Evolutionary conservation across 345 rosid genomes (phyloP).

Genomic region (Barbarea vulgaris): DNA sequence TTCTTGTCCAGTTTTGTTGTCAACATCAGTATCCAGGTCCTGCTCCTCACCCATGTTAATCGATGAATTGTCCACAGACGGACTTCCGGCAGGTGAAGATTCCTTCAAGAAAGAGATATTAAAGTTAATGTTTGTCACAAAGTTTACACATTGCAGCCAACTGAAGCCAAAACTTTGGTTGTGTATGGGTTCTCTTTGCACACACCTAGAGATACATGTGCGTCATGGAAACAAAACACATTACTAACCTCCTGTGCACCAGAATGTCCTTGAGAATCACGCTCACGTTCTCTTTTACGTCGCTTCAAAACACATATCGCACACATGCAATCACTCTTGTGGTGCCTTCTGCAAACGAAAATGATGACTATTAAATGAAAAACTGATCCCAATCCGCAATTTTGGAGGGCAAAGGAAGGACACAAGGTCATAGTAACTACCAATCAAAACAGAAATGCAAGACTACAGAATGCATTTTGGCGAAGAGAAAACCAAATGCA

Average conservation of each 20-base stretch:
- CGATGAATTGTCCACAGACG: constrained; percentile 65
- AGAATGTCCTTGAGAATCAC: constrained; percentile 55
- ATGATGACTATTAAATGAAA: constrained; percentile 6
- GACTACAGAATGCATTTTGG: not conserved
- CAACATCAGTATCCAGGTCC: constrained; percentile 64
- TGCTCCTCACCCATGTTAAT: constrained; percentile 69
- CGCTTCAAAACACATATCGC: constrained; percentile 89
- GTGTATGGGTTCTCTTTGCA: constrained; percentile 16
- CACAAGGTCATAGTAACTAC: constrained; percentile 3
- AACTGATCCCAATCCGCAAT: not conserved
- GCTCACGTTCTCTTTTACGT: constrained; percentile 90
- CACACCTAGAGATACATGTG: not conserved
- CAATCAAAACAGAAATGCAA: not conserved
- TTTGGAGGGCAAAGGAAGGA: not conserved
- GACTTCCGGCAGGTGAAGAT: constrained; percentile 64
- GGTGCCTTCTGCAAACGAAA: constrained; percentile 70
- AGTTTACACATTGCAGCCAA: constrained; percentile 4
- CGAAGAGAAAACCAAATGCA: not conserved
- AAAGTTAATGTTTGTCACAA: not conserved
- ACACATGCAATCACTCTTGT: constrained; percentile 93
- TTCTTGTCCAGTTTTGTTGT: constrained; percentile 51
- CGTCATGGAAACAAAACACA: not conserved
- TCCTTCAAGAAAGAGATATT: constrained; percentile 49
- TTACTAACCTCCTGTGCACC: constrained; percentile 56
- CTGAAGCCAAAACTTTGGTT: not conserved